Conservation (phyloP, 2,329 filamentous ascomycete genomes). For the Neofusicoccum kwambonambiense region DNA sequence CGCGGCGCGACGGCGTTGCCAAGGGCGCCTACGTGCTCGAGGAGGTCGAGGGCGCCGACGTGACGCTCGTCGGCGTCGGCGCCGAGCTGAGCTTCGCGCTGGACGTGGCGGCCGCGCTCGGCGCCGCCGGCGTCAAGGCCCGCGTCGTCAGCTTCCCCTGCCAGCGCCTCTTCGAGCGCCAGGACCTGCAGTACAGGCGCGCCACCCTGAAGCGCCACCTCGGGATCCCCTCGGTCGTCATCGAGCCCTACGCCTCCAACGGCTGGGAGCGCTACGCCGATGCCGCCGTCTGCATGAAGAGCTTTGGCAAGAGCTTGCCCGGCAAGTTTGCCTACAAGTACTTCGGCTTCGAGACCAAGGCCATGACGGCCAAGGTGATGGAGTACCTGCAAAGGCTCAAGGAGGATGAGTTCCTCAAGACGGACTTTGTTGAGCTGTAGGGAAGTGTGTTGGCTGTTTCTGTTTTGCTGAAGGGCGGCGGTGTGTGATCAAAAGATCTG, state of each 20-base stretch:
- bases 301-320: constrained; percentile 57
- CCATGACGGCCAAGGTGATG: constrained; percentile 43
- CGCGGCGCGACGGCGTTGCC: constrained; percentile 42
- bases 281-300: constrained; percentile 54
- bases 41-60: constrained; percentile 44
- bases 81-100: constrained; percentile 51
- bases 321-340: constrained; percentile 55
- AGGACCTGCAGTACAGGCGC: constrained; percentile 47
- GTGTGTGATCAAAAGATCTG: too few species aligned
- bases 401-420: constrained; percentile 31
- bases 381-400: constrained; percentile 37
- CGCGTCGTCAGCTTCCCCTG: constrained; percentile 53
- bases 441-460: too few species aligned
- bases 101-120: constrained; percentile 42
- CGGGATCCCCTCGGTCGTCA: constrained; percentile 53
- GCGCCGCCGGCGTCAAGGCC: constrained; percentile 42
- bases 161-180: constrained; percentile 50
- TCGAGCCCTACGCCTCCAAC: constrained; percentile 59
- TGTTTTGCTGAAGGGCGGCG: too few species aligned
- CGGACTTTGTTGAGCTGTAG: constrained; percentile 34
- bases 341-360: constrained; percentile 54
- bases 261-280: constrained; percentile 63
- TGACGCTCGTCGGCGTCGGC: constrained; percentile 53
- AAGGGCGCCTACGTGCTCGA: constrained; percentile 49
- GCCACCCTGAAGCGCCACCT: constrained; percentile 44